Percentiles rank a stretch among this genome's conserved stretches.
phyloP scores from a whole-genome alignment of 192 early-diverging fungal genomes.

The Helicostylum pulchrum region DNA sequence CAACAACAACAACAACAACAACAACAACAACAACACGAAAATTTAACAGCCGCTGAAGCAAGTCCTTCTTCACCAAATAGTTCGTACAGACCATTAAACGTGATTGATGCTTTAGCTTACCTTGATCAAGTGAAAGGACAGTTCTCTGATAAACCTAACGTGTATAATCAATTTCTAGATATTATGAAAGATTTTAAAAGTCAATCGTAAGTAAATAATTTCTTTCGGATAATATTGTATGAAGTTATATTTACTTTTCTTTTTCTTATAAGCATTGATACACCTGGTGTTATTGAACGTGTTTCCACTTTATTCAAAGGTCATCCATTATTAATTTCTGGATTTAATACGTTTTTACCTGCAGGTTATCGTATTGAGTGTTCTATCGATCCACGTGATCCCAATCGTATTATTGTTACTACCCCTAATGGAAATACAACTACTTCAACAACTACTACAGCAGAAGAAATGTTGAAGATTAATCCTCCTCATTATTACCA shows the following conservation, averaged over 20 bases:
- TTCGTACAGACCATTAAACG: conserved; percentile 65
- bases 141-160: conserved; percentile 88
- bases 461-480: too few relatives aligned
- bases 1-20: too few relatives aligned
- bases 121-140: conserved; percentile 93
- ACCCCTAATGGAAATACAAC: conserved; percentile 69
- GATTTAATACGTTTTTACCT: conserved; percentile 98
- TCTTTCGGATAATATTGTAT: not conserved
- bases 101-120: conserved; percentile 93
- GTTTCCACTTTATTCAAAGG: conserved; percentile 91
- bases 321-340: conserved; percentile 84
- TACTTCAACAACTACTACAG: conserved; percentile 15
- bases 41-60: too few relatives aligned
- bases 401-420: conserved; percentile 74
- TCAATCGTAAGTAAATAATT: conserved; percentile 61
- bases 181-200: conserved; percentile 99
- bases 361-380: conserved; percentile 95
- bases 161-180: conserved; percentile 96
- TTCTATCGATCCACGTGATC: conserved; percentile 69
- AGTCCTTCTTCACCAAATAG: too few relatives aligned
- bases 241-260: not conserved
- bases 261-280: conserved; percentile 18
- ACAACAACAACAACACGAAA: too few relatives aligned
- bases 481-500: not conserved
- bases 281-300: conserved; percentile 95